Conservation (phyloP, 331 rosid species). For the Cydonia oblonga region DNA sequence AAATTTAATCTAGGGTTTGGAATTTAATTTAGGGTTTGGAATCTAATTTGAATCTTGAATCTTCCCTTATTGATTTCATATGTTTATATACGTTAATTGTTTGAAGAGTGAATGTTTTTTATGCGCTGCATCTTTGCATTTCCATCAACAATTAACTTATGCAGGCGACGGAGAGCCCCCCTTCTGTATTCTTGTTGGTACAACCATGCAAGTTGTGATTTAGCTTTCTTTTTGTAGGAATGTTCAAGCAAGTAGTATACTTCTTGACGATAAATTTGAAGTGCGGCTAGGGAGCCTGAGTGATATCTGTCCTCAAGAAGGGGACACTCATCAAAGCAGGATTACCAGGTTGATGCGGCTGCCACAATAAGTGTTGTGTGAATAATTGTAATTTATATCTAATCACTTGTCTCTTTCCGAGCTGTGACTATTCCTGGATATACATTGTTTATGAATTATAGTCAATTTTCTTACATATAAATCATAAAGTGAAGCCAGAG, state of each 20-base stretch:
- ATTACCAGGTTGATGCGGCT: constrained; percentile 64
- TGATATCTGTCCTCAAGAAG: constrained; percentile 65
- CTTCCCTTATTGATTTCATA: no score
- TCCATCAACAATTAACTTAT: background rate
- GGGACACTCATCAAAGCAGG: constrained; percentile 70
- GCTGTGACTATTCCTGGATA: no score
- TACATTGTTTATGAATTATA: no score
- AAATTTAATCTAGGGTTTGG: no score
- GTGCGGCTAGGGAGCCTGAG: constrained; percentile 86
- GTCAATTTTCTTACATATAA: no score
- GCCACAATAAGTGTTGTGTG: constrained; percentile 64
- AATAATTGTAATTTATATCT: background rate
- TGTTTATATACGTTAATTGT: background rate
- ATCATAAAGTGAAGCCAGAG: no score
- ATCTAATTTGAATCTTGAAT: no score
- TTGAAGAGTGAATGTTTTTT: background rate
- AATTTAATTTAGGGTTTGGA: no score
- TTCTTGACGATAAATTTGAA: no score
- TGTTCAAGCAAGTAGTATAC: constrained; percentile 88
- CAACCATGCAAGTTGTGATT: constrained; percentile 16
- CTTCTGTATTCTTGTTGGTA: background rate
- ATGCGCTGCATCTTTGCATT: background rate
- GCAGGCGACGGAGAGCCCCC: background rate
- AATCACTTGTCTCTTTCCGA: no score
- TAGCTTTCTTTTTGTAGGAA: constrained; percentile 48